phyloP scores from a whole-genome alignment of 2,329 filamentous ascomycete species.

The Calonectria fujianensis region DNA sequence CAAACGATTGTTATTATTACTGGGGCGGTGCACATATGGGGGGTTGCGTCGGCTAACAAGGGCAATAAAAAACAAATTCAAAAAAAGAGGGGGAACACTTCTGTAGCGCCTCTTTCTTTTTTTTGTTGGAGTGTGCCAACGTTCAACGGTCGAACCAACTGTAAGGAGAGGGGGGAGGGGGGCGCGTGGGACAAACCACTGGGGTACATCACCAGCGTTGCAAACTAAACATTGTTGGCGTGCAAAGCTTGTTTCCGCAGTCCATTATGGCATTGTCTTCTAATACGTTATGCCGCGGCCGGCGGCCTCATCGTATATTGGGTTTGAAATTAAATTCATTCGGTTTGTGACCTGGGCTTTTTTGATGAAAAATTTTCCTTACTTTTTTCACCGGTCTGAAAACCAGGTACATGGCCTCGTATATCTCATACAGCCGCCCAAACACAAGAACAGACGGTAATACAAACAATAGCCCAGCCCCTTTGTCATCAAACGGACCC shows the following conservation, averaged over 20 bases:
- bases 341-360: neutral
- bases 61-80: neutral
- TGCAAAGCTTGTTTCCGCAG: neutral
- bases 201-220: constrained; percentile 20
- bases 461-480: neutral
- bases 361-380: neutral
- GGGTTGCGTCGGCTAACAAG: constrained; percentile 15
- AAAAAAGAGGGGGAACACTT: constrained; percentile 4
- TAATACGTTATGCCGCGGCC: neutral
- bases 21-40: neutral
- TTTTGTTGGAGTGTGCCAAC: neutral
- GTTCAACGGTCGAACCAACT: constrained; percentile 10
- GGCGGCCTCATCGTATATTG: neutral
- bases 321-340: neutral
- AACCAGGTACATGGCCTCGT: constrained; percentile 16
- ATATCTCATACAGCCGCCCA: constrained; percentile 18
- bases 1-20: neutral
- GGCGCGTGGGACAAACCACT: constrained; percentile 15
- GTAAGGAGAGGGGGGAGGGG: neutral
- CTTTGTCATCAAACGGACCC: neutral
- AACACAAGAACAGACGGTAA: constrained; percentile 4
- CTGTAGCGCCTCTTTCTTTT: neutral
- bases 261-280: constrained; percentile 5
- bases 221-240: constrained; percentile 1
- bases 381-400: neutral